These are phyloP conservation scores for Puccinia novopanici DNA, from an alignment of 1,284 basidiomycete genomes.

Conservation along the genomic window DNA sequence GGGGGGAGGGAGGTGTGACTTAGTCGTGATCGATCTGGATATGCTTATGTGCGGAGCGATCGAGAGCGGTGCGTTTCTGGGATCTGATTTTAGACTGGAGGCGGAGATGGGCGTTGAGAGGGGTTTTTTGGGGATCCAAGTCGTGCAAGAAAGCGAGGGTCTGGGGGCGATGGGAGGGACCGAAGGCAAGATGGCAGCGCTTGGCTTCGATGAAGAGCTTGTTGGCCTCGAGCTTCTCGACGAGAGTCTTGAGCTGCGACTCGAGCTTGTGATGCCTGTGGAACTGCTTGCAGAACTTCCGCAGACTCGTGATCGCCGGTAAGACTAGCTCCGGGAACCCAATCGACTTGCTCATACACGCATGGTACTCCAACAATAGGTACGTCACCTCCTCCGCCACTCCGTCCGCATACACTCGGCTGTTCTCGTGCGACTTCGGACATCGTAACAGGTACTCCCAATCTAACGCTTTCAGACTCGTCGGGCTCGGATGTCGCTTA, in stretches of 20 bases:
- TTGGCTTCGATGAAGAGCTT: slow-evolving; percentile 9
- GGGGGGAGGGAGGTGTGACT: background rate
- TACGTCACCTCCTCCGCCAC: slow-evolving; percentile 79
- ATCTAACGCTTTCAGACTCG: slow-evolving; percentile 86
- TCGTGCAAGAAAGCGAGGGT: slow-evolving; percentile 17
- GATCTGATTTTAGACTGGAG: slow-evolving; percentile 40
- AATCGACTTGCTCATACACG: slow-evolving; percentile 69
- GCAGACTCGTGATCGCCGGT: slow-evolving; percentile 75
- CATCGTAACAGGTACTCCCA: slow-evolving; percentile 83
- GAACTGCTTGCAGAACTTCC: slow-evolving; percentile 67
- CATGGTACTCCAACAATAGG: slow-evolving; percentile 76
- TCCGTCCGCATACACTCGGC: slow-evolving; percentile 80
- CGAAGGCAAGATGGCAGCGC: slow-evolving; percentile 21
- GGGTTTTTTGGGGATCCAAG: background rate
- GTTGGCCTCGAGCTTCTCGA: slow-evolving; percentile 49
- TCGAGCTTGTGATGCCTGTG: slow-evolving; percentile 28
- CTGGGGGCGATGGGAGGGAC: slow-evolving; percentile 1
- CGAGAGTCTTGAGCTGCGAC: slow-evolving; percentile 4
- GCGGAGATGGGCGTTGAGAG: slow-evolving; percentile 28
- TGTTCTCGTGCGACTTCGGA: slow-evolving; percentile 84
- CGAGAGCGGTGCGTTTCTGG: slow-evolving; percentile 33
- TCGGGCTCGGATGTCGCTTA: slow-evolving; percentile 75
- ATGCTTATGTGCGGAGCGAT: slow-evolving; percentile 20
- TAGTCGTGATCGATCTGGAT: slow-evolving; percentile 10
- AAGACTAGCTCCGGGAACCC: slow-evolving; percentile 91